Evolutionary conservation across 148 eudicot genomes (phyloP).

Genomic region (Silene uniflora): DNA sequence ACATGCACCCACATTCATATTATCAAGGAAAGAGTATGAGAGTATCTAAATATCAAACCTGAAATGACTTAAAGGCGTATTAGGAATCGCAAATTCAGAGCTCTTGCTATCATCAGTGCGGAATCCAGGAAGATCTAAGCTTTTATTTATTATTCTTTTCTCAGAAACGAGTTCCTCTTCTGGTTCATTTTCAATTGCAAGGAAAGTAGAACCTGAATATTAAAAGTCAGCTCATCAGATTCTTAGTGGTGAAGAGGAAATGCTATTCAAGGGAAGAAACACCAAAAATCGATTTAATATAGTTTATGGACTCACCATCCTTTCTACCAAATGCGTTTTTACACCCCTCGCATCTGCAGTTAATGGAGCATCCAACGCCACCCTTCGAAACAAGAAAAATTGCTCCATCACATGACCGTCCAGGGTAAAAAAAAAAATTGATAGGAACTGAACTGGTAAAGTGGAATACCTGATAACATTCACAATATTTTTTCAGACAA

Average conservation of each 20-base stretch:
- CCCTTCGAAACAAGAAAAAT: slow-evolving; percentile 46
- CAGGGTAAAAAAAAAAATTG: slow-evolving; percentile 8
- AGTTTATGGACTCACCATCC: slow-evolving; percentile 52
- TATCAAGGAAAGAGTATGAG: not conserved
- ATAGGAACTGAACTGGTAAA: not conserved
- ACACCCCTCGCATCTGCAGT: slow-evolving; percentile 93
- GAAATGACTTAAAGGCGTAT: slow-evolving; percentile 54
- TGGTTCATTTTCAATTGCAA: slow-evolving; percentile 48
- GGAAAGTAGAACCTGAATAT: slow-evolving; percentile 35
- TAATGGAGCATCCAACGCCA: slow-evolving; percentile 94
- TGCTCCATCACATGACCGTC: slow-evolving; percentile 18
- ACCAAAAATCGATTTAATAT: too few species aligned
- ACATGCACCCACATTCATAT: not conserved
- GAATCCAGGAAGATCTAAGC: slow-evolving; percentile 30
- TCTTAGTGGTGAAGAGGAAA: not conserved
- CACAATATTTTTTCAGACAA: slow-evolving; percentile 94
- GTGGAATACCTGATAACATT: slow-evolving; percentile 85
- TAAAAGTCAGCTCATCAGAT: slow-evolving; percentile 1
- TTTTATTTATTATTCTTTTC: slow-evolving; percentile 30
- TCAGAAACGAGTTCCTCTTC: slow-evolving; percentile 48
- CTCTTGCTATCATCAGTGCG: slow-evolving; percentile 37
- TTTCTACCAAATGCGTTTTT: slow-evolving; percentile 89
- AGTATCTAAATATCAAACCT: slow-evolving; percentile 36
- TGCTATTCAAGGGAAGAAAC: not conserved
- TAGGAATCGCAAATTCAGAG: slow-evolving; percentile 44